Conservation (phyloP, 2,329 filamentous ascomycete species). For the Xylariaceae sp. region DNA sequence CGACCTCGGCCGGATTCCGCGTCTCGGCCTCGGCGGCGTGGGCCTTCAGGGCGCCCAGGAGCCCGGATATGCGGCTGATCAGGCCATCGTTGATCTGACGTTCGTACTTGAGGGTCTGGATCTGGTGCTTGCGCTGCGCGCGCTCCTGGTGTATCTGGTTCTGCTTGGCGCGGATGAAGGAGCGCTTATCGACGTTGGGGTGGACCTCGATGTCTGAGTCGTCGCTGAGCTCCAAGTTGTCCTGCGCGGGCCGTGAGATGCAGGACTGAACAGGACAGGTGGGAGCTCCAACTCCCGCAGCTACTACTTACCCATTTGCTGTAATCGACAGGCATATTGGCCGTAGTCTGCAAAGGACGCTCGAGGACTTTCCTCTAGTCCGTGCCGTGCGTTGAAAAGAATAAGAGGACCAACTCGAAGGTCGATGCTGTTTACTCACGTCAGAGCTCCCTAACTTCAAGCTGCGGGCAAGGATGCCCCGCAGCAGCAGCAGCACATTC, state of each 20-base stretch:
- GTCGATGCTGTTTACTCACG: too few relatives aligned
- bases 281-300: too few relatives aligned
- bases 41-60: conserved; percentile 66
- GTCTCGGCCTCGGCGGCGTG: conserved; percentile 62
- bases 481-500: too few relatives aligned
- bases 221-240: conserved; percentile 92
- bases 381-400: too few relatives aligned
- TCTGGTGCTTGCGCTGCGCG: conserved; percentile 76
- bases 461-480: too few relatives aligned
- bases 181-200: conserved; percentile 96
- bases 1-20: conserved; percentile 66
- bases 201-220: conserved; percentile 98
- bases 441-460: too few relatives aligned
- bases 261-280: too few relatives aligned
- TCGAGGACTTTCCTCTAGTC: too few relatives aligned
- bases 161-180: conserved; percentile 97
- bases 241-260: too few relatives aligned
- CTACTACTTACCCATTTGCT: conserved; percentile 56
- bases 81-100: conserved; percentile 88
- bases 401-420: too few relatives aligned
- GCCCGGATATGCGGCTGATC: conserved; percentile 70
- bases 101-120: conserved; percentile 88
- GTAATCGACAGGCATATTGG: conserved; percentile 48
- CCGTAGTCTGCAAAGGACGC: too few relatives aligned
- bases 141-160: conserved; percentile 92